These are phyloP conservation scores for Yarrowia sp. DNA, from an alignment of 805 yeast species.

Conservation along the genomic window DNA sequence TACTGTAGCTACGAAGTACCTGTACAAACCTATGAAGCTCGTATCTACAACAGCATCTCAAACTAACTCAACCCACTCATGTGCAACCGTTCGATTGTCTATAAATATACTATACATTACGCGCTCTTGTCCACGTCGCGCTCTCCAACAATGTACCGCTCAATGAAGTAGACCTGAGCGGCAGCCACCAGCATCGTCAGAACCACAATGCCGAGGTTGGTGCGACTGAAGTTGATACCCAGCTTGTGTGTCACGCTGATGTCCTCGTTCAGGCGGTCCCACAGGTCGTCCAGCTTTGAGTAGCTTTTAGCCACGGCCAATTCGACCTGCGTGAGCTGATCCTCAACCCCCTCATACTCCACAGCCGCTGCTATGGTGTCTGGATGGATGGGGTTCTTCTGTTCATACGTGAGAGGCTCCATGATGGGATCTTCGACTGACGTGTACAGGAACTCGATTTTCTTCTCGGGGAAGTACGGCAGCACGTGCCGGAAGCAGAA, in stretches of 20 bases:
- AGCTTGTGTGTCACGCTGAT: not conserved
- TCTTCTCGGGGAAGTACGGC: not conserved
- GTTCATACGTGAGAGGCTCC: constrained; percentile 13
- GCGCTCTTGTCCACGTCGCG: not conserved
- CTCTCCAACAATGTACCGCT: not conserved
- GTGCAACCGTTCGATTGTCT: not conserved
- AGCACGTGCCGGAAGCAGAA: constrained; percentile 12
- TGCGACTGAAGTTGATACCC: not conserved
- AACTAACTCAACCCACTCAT: no score
- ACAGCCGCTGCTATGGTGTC: not conserved
- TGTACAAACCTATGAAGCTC: no score
- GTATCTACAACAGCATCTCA: no score
- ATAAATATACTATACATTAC: constrained; percentile 17
- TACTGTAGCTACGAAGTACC: no score
- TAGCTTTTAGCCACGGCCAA: not conserved
- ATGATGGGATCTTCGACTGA: not conserved
- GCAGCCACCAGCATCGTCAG: not conserved
- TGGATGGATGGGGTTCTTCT: not conserved
- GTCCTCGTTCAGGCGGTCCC: constrained; percentile 1
- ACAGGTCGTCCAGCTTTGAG: not conserved
- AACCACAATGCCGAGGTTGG: not conserved
- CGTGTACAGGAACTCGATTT: not conserved
- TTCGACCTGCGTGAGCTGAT: constrained; percentile 1
- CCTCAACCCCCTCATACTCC: not conserved
- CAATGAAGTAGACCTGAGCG: not conserved